Percentiles rank a stretch among this genome's conserved stretches.
Conservation (phyloP, 1,139 yeast species). For the Kazachstania sp. region DNA sequence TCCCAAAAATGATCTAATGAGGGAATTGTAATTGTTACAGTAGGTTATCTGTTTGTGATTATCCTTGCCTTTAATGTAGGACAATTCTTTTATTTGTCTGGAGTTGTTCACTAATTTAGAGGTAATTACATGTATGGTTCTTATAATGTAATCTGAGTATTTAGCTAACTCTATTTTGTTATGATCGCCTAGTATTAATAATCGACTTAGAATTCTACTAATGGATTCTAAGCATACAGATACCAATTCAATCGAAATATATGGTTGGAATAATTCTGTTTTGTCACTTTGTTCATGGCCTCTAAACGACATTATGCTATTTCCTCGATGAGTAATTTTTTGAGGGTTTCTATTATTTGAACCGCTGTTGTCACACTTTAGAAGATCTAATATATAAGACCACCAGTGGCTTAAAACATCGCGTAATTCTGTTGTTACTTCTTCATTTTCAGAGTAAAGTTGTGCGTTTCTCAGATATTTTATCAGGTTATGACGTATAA, state of each 20-base stretch:
- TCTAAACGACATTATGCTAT: not conserved
- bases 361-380: slow-evolving; percentile 8
- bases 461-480: slow-evolving; percentile 14
- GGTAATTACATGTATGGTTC: slow-evolving; percentile 26
- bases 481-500: slow-evolving; percentile 20
- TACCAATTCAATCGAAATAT: slow-evolving; percentile 7
- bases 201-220: slow-evolving; percentile 21
- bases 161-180: slow-evolving; percentile 18
- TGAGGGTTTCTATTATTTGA: not conserved
- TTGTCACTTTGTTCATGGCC: not conserved
- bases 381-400: slow-evolving; percentile 24
- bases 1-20: slow-evolving; percentile 25
- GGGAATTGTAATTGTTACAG: slow-evolving; percentile 17
- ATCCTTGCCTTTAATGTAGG: not conserved
- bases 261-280: not conserved
- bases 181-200: slow-evolving; percentile 11
- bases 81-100: slow-evolving; percentile 9
- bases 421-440: slow-evolving; percentile 5
- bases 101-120: slow-evolving; percentile 23
- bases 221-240: slow-evolving; percentile 26
- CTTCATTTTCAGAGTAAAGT: not conserved
- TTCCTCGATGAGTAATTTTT: slow-evolving; percentile 5
- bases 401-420: slow-evolving; percentile 29
- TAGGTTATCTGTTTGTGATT: slow-evolving; percentile 3
- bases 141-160: slow-evolving; percentile 22